Conservation (phyloP, 345 rosid genomes). For the Eucalyptus viminalis region DNA sequence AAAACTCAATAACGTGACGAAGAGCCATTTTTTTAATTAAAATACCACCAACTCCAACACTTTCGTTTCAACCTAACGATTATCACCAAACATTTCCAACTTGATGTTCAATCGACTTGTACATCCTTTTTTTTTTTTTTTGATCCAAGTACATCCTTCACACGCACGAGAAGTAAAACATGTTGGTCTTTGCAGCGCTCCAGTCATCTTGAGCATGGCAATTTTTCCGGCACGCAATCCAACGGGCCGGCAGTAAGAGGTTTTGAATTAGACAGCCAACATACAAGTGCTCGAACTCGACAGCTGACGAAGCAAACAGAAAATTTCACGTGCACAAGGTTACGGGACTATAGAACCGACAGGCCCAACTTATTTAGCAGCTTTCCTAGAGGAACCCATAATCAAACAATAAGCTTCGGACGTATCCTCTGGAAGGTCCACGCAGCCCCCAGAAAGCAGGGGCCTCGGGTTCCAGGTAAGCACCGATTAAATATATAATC, state of each 20-base stretch:
- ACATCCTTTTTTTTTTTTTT: background rate
- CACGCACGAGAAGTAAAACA: background rate
- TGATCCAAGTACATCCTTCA: background rate
- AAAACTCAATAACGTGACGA: background rate
- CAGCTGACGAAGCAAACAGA: background rate
- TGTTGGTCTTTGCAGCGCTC: background rate
- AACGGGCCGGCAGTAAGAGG: background rate
- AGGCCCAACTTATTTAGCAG: background rate
- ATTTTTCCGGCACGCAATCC: background rate
- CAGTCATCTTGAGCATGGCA: background rate
- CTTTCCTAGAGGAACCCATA: background rate
- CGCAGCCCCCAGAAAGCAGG: no score
- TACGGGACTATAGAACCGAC: background rate
- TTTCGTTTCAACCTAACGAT: background rate
- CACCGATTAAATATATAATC: background rate
- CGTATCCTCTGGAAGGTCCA: background rate
- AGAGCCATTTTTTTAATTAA: background rate
- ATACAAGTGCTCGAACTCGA: background rate
- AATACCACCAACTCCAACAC: background rate
- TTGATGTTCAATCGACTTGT: background rate
- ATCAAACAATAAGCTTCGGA: background rate
- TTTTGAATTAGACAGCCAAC: background rate
- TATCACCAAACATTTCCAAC: background rate
- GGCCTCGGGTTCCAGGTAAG: fast-evolving
- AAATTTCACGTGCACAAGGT: background rate